Percentiles rank a stretch among this genome's conserved stretches.
Evolutionary conservation across 2,329 filamentous ascomycete species (phyloP).

Genomic region (Monilinia laxa): DNA sequence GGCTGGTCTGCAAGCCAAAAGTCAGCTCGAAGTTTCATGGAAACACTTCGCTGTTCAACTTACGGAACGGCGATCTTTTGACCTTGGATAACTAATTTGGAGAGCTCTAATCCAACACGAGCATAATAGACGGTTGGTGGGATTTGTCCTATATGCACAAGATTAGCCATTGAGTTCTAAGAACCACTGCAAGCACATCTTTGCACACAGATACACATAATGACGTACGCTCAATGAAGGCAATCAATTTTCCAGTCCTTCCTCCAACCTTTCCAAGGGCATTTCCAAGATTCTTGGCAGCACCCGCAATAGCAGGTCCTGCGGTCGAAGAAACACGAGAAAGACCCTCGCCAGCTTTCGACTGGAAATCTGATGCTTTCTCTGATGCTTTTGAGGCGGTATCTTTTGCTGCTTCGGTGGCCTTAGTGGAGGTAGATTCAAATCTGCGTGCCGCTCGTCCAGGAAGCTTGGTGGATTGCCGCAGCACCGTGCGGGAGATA

Average conservation of each 20-base stretch:
- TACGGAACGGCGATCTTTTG: constrained; percentile 96
- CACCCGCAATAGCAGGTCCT: constrained; percentile 72
- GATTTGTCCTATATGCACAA: constrained; percentile 63
- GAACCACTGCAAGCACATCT: constrained; percentile 14
- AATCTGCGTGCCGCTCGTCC: constrained; percentile 46
- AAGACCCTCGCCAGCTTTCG: constrained; percentile 79
- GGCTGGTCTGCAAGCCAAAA: constrained; percentile 57
- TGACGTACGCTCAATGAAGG: constrained; percentile 80
- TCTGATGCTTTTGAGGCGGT: constrained; percentile 46
- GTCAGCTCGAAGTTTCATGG: constrained; percentile 19
- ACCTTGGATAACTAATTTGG: constrained; percentile 80
- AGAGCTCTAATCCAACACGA: constrained; percentile 82
- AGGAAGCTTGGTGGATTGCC: constrained; percentile 38
- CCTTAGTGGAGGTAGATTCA: constrained; percentile 57
- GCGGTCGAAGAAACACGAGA: constrained; percentile 78
- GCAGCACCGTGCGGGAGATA: constrained; percentile 37
- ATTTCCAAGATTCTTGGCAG: constrained; percentile 64
- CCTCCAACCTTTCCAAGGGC: constrained; percentile 78
- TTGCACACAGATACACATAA: constrained; percentile 10
- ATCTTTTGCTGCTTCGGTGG: constrained; percentile 47
- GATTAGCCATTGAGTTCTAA: constrained; percentile 33
- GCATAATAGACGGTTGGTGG: constrained; percentile 90
- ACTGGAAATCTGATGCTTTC: constrained; percentile 48
- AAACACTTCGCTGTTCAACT: constrained; percentile 45
- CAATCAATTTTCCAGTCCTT: constrained; percentile 74